Conservation (phyloP, 306 rosid species). For the Prunus campanulata region DNA sequence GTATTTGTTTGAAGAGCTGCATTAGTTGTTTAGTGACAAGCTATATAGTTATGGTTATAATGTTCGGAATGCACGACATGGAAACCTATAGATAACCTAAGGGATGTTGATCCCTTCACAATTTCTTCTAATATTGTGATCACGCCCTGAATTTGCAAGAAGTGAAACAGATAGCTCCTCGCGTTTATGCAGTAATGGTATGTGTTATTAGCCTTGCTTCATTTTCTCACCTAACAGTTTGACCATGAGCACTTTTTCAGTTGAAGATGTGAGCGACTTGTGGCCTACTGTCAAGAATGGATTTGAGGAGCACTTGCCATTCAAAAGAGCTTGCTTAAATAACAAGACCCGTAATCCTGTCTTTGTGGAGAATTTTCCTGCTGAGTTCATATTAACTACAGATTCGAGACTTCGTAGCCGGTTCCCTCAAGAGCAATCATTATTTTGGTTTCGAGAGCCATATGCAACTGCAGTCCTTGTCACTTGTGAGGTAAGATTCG, state of each 20-base stretch:
- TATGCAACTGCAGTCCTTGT: conserved; percentile 86
- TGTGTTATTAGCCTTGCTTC: conserved; percentile 19
- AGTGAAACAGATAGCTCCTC: conserved; percentile 9
- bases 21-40: not conserved
- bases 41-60: not conserved
- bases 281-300: conserved; percentile 90
- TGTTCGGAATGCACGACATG: not conserved
- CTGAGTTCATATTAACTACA: conserved; percentile 88
- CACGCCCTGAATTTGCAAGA: not conserved
- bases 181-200: not conserved
- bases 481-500: conserved; percentile 78
- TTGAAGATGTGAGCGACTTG: conserved; percentile 96
- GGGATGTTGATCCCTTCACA: not conserved
- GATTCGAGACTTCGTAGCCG: conserved; percentile 95
- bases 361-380: conserved; percentile 60
- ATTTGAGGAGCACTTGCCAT: conserved; percentile 75
- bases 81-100: not conserved
- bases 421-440: conserved; percentile 85
- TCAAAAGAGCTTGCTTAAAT: conserved; percentile 77
- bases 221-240: conserved; percentile 14
- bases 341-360: conserved; percentile 90
- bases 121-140: not conserved
- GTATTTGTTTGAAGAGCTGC: not conserved
- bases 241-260: conserved; percentile 42
- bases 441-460: conserved; percentile 97